Evolutionary conservation across 257 asterid genomes (phyloP).

Genomic region (Ilex asprella): DNA sequence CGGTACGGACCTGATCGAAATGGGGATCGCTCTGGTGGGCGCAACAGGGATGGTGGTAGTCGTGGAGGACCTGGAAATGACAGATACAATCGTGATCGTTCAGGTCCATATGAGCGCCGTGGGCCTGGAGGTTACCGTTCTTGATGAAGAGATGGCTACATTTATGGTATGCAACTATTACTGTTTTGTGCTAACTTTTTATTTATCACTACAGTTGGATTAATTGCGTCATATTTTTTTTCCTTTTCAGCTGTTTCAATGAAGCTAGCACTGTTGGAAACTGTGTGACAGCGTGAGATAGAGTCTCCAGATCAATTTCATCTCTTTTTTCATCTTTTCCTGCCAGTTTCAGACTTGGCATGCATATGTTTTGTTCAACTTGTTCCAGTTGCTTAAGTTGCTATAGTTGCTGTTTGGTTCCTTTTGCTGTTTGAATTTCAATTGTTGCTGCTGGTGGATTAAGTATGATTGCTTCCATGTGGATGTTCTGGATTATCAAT

Average conservation of each 20-base stretch:
- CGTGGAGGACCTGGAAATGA: neutral
- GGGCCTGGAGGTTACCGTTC: conserved; percentile 39
- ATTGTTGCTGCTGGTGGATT: too few species aligned
- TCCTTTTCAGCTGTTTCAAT: neutral
- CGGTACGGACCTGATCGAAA: neutral
- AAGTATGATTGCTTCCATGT: too few species aligned
- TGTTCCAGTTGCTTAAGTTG: neutral
- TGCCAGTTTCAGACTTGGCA: neutral
- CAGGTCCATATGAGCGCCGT: conserved; percentile 2
- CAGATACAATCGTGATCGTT: conserved; percentile 21
- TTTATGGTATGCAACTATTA: neutral
- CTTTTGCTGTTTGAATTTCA: neutral
- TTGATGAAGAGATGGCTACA: conserved; percentile 17
- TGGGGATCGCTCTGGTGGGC: conserved; percentile 4
- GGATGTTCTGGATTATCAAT: too few species aligned
- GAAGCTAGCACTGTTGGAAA: neutral
- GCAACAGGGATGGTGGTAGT: conserved; percentile 1
- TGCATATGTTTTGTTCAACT: neutral
- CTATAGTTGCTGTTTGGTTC: neutral
- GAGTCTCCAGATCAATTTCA: neutral
- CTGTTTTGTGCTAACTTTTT: neutral
- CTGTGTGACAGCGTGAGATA: neutral
- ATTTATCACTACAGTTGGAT: too few species aligned
- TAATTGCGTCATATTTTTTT: too few species aligned
- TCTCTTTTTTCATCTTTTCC: neutral